Evolutionary conservation across 1,139 yeast species (phyloP).

Genomic region (Candida sanyaensis): DNA sequence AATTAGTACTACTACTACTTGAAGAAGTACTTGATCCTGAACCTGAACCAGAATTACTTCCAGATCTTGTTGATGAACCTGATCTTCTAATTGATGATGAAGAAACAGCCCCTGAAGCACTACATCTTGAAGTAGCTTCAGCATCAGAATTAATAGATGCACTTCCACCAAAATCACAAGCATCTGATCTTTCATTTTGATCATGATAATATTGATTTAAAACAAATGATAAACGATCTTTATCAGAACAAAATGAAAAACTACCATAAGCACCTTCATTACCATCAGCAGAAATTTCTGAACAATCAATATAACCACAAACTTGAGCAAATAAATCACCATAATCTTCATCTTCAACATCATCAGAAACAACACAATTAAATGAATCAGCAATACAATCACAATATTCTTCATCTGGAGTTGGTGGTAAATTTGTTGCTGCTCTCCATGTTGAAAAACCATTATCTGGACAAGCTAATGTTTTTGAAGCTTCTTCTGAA

Average conservation of each 20-base stretch:
- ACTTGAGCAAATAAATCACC: slow-evolving; percentile 35
- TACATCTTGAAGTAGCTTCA: slow-evolving; percentile 32
- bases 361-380: slow-evolving; percentile 36
- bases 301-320: slow-evolving; percentile 39
- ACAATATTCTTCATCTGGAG: slow-evolving; percentile 43
- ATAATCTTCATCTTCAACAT: slow-evolving; percentile 33
- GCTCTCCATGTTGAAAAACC: slow-evolving; percentile 42
- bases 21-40: slow-evolving; percentile 16
- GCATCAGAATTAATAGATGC: slow-evolving; percentile 35
- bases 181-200: slow-evolving; percentile 27
- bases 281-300: slow-evolving; percentile 39
- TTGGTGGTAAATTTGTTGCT: slow-evolving; percentile 43
- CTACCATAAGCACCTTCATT: slow-evolving; percentile 42
- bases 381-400: slow-evolving; percentile 37
- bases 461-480: slow-evolving; percentile 37
- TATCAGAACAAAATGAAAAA: slow-evolving; percentile 39
- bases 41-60: slow-evolving; percentile 19
- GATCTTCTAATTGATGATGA: slow-evolving; percentile 16
- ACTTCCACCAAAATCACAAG: slow-evolving; percentile 46
- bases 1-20: slow-evolving; percentile 12
- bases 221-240: slow-evolving; percentile 42
- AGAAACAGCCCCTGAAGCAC: not conserved
- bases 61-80: slow-evolving; percentile 22
- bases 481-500: slow-evolving; percentile 25
- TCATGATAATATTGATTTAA: slow-evolving; percentile 41